These are phyloP conservation scores for Acorus gramineus DNA, from an alignment of 106 monocot species.

Conservation along the genomic window DNA sequence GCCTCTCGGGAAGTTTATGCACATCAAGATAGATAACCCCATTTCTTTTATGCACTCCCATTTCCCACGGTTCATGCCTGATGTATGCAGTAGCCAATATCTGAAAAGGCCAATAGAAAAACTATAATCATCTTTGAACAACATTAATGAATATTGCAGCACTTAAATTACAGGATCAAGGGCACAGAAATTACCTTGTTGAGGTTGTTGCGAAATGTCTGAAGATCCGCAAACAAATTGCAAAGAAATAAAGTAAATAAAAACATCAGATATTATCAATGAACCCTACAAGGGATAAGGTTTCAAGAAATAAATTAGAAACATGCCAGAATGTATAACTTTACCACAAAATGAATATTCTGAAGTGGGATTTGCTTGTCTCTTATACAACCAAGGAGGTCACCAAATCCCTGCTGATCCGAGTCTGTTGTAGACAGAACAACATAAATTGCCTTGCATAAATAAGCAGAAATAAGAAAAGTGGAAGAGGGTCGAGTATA, in stretches of 20 bases:
- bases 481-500: too few species aligned
- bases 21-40: slow-evolving; percentile 97
- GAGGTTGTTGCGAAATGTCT: slow-evolving; percentile 96
- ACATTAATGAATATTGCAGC: neutral
- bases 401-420: slow-evolving; percentile 79
- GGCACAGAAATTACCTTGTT: slow-evolving; percentile 59
- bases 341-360: slow-evolving; percentile 99
- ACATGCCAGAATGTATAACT: neutral
- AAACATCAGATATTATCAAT: neutral
- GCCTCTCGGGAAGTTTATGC: slow-evolving; percentile 93
- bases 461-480: neutral
- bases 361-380: slow-evolving; percentile 69
- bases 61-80: slow-evolving; percentile 95
- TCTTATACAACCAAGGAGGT: slow-evolving; percentile 96
- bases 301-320: neutral
- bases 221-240: slow-evolving; percentile 16
- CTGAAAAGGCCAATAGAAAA: slow-evolving; percentile 25
- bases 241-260: slow-evolving; percentile 1
- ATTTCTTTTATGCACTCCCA: slow-evolving; percentile 95
- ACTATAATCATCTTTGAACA: slow-evolving; percentile 1
- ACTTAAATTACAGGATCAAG: neutral
- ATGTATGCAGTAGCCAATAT: slow-evolving; percentile 93
- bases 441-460: neutral
- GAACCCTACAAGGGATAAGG: neutral
- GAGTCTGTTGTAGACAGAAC: slow-evolving; percentile 37